Percentiles rank a stretch among this genome's conserved stretches.
Evolutionary conservation across 73 alveolate species (phyloP).

Genomic region (Urostyla sp.): DNA sequence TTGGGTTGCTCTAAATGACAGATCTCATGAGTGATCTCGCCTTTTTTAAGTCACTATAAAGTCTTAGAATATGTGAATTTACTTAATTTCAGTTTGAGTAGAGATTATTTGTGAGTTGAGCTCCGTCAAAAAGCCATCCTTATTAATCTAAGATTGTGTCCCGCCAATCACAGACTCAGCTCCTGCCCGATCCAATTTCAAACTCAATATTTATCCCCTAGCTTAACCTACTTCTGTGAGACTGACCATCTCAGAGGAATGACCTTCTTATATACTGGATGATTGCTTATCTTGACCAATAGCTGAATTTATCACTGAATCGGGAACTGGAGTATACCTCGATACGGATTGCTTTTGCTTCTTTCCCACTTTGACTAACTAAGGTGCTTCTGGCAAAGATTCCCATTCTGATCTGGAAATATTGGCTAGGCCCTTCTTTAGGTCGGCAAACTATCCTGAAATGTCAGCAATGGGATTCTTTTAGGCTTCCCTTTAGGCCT

Average conservation of each 20-base stretch:
- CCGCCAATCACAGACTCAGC: constrained; percentile 44
- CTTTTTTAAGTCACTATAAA: constrained; percentile 83
- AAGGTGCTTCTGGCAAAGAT: constrained; percentile 75
- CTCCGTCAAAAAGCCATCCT: constrained; percentile 80
- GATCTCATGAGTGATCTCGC: constrained; percentile 85
- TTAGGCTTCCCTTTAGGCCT: constrained; percentile 50
- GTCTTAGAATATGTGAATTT: not conserved
- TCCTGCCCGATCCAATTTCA: constrained; percentile 63
- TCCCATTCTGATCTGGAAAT: constrained; percentile 81
- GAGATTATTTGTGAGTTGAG: constrained; percentile 41
- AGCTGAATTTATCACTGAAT: constrained; percentile 67
- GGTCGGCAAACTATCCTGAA: constrained; percentile 69
- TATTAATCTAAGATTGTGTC: constrained; percentile 57
- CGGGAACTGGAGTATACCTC: constrained; percentile 85
- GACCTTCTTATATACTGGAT: too few species aligned
- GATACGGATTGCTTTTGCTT: constrained; percentile 51
- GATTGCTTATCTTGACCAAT: too few species aligned
- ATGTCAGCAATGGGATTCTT: constrained; percentile 58
- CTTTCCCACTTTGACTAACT: constrained; percentile 59
- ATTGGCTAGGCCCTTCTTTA: constrained; percentile 77
- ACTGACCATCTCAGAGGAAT: too few species aligned
- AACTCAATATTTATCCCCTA: constrained; percentile 63
- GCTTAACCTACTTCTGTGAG: constrained; percentile 67
- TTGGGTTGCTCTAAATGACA: constrained; percentile 87
- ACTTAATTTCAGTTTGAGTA: constrained; percentile 78